Conservation (phyloP, 2,329 filamentous ascomycete genomes). For the Aspergillus pseudonomiae region DNA sequence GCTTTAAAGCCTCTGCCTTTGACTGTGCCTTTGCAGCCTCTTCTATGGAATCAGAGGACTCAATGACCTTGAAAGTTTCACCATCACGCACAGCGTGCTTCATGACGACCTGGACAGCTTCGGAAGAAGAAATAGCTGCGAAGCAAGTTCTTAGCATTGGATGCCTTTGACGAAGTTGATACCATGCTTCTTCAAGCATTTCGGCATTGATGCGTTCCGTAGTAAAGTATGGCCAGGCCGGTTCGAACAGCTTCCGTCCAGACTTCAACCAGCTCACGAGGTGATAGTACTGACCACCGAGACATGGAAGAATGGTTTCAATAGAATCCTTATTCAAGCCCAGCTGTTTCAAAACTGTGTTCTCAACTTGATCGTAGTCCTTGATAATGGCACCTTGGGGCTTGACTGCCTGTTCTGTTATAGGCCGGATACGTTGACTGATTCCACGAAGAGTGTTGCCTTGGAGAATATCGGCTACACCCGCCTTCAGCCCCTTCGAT, state of each 20-base stretch:
- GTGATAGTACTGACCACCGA: slow-evolving; percentile 38
- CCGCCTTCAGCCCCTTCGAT: slow-evolving; percentile 27
- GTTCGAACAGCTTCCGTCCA: slow-evolving; percentile 34
- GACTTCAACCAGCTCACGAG: slow-evolving; percentile 38
- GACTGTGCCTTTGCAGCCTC: slow-evolving; percentile 24
- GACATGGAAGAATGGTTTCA: slow-evolving; percentile 33
- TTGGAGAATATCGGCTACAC: slow-evolving; percentile 37
- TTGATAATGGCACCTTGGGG: slow-evolving; percentile 16
- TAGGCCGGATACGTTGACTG: slow-evolving; percentile 23
- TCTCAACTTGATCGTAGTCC: slow-evolving; percentile 16
- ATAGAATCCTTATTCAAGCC: slow-evolving; percentile 22
- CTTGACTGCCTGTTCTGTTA: slow-evolving; percentile 4
- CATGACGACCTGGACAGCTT: slow-evolving; percentile 35
- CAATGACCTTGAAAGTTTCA: slow-evolving; percentile 27
- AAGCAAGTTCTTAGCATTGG: slow-evolving; percentile 40
- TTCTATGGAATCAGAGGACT: slow-evolving; percentile 14
- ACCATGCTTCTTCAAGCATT: slow-evolving; percentile 34
- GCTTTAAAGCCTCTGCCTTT: slow-evolving; percentile 25
- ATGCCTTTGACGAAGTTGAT: slow-evolving; percentile 32
- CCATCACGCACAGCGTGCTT: slow-evolving; percentile 22
- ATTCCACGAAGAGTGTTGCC: slow-evolving; percentile 35
- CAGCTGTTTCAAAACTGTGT: slow-evolving; percentile 19
- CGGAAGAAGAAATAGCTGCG: slow-evolving; percentile 26
- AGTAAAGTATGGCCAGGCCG: slow-evolving; percentile 33
- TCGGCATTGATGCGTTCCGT: slow-evolving; percentile 27